These are phyloP conservation scores for Acacia crassicarpa DNA, from an alignment of 306 rosid genomes.

Conservation along the genomic window DNA sequence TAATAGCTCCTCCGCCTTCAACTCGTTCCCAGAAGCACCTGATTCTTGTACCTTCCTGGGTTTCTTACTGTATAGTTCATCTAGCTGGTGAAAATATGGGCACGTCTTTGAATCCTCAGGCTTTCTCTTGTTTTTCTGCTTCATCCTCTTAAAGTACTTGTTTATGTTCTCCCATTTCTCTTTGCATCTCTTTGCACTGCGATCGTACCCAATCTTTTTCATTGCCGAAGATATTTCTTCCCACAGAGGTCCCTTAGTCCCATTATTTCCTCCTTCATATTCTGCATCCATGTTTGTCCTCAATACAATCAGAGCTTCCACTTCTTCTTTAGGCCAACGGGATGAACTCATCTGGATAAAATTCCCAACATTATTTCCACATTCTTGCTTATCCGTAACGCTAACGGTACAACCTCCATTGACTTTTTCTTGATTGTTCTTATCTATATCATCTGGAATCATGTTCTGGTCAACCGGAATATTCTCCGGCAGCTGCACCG, in stretches of 20 bases:
- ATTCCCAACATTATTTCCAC: constrained; percentile 37
- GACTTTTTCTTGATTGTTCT: constrained; percentile 36
- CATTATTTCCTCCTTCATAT: constrained; percentile 61
- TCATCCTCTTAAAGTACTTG: constrained; percentile 85
- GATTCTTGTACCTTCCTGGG: constrained; percentile 40
- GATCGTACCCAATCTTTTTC: constrained; percentile 61
- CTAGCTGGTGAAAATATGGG: constrained; percentile 73
- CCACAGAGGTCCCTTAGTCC: constrained; percentile 73
- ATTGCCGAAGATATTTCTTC: constrained; percentile 68
- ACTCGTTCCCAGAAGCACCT: constrained; percentile 39
- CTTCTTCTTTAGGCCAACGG: constrained; percentile 86
- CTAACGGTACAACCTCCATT: constrained; percentile 26
- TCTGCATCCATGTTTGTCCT: constrained; percentile 59
- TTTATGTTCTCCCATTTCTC: constrained; percentile 99
- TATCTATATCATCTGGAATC: constrained; percentile 14
- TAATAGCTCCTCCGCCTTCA: constrained; percentile 80
- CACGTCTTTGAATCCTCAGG: constrained; percentile 78
- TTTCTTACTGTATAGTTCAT: constrained; percentile 58
- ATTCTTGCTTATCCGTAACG: constrained; percentile 33
- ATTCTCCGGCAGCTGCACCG: constrained; percentile 10
- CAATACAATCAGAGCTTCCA: constrained; percentile 68
- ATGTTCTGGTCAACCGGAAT: constrained; percentile 16
- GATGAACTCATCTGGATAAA: constrained; percentile 47
- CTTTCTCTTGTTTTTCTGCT: constrained; percentile 67
- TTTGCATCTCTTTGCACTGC: constrained; percentile 83